Conservation (phyloP, 2,329 filamentous ascomycete genomes). For the Diaporthe velutina region DNA sequence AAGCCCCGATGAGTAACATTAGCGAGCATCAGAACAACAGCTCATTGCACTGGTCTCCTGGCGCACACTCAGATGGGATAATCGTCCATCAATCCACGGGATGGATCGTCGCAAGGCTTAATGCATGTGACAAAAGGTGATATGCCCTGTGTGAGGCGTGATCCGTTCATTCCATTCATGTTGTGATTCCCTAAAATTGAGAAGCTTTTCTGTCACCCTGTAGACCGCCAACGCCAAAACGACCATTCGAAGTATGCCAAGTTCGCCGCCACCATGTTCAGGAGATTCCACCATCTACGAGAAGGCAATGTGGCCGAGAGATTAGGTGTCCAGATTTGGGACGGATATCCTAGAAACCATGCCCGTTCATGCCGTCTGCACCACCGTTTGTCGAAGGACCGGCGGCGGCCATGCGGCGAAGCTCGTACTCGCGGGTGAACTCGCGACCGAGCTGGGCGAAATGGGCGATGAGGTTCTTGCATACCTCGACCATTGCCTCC, state of each 20-base stretch:
- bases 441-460: conserved; percentile 85
- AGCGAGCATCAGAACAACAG: background rate
- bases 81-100: conserved; percentile 2
- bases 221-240: conserved; percentile 28
- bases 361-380: conserved; percentile 43
- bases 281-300: conserved; percentile 1
- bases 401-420: conserved; percentile 85
- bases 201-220: background rate
- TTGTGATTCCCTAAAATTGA: conserved; percentile 7
- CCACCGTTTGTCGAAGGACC: conserved; percentile 64
- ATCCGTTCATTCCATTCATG: conserved; percentile 7
- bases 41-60: background rate
- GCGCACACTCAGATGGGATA: background rate
- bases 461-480: conserved; percentile 85
- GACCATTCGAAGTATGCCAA: conserved; percentile 19
- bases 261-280: background rate
- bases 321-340: background rate
- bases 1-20: background rate
- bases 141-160: background rate
- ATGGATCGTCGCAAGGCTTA: background rate
- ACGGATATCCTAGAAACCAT: conserved; percentile 41
- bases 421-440: conserved; percentile 92
- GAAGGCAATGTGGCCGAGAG: background rate
- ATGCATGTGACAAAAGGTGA: background rate
- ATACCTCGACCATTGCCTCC: conserved; percentile 85